These are phyloP conservation scores for Amylocystis lapponica DNA, from an alignment of 768 basidiomycete genomes.

Conservation along the genomic window DNA sequence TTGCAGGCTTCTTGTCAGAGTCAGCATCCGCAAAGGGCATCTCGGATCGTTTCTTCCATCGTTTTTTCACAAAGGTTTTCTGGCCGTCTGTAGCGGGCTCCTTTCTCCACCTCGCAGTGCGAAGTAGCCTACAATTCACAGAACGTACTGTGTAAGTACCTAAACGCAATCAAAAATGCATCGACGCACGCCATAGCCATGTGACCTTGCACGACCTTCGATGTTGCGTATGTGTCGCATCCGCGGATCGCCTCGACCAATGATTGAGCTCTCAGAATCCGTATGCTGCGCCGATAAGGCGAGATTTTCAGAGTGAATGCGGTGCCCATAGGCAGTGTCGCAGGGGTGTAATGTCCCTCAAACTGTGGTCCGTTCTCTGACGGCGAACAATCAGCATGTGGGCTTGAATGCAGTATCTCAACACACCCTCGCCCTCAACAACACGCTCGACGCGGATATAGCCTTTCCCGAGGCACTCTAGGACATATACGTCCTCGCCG, in stretches of 20 bases:
- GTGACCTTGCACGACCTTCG: constrained; percentile 48
- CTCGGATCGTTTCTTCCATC: constrained; percentile 32
- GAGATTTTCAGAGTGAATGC: constrained; percentile 41
- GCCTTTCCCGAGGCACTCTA: constrained; percentile 71
- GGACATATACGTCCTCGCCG: constrained; percentile 61
- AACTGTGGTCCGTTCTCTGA: constrained; percentile 33
- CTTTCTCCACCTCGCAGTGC: constrained; percentile 62
- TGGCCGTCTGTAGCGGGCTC: constrained; percentile 58
- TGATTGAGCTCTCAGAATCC: constrained; percentile 48
- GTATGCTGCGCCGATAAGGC: constrained; percentile 40
- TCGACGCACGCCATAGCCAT: constrained; percentile 44
- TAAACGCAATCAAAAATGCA: no score
- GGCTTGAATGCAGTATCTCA: background rate
- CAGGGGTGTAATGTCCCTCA: constrained; percentile 49
- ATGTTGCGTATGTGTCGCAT: constrained; percentile 59
- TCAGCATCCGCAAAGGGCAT: constrained; percentile 14
- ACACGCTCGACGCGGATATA: constrained; percentile 55
- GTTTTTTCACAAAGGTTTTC: constrained; percentile 47
- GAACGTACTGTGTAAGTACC: no score
- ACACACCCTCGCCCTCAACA: constrained; percentile 31
- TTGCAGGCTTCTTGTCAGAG: constrained; percentile 14
- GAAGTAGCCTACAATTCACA: constrained; percentile 39
- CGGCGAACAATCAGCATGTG: background rate
- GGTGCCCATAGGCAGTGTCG: constrained; percentile 39
- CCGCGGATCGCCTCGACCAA: constrained; percentile 58